Base-by-base conservation (phyloP, 2,329 filamentous ascomycete species). In the Verticillium albo-atrum region DNA sequence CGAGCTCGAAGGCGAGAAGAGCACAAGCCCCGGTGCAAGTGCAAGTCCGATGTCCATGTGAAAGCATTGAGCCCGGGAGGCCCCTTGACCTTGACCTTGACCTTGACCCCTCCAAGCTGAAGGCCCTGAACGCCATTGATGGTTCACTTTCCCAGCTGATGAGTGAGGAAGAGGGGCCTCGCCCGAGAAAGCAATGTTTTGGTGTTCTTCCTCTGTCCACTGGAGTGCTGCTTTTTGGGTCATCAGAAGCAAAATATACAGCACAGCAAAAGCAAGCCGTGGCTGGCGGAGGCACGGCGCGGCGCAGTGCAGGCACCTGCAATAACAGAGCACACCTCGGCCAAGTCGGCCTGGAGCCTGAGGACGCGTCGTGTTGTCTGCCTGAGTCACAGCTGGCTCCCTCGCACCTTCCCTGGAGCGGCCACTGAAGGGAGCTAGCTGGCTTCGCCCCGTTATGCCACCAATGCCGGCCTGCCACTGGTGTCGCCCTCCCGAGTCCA, bases 401-500 rank as follows among this genome's bases (percentile, higher is more conserved):
- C 42, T 50, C 42, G 42, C 42, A 50, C 42, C 42, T 50, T 50
- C 42, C 42, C 42, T 50, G 42, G n/a, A 50, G 6, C 42, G 42
- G 42, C 42, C 42, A 50, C n/a, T n/a, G 42, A 9, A 10, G 7
- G 9, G 42, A 50, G 42, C 42, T 50, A 23, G 14, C 42, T 23
- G 42, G 42, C 42, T 50, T 50, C 42, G 42, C 42, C 42, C 42
- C 42, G 20, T 50, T 50, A 23, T 50, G 20, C 42, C 42, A 50
- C 42, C 42, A 50, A 50, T 50, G 42, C 42, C 42, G 42, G 20
- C 20, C 42, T 50, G 42, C 42, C 42, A 50, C 42, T 50, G 42
- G 42, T 50, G 42, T 20, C 42, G 23, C 26, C 56, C 28, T 37
- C 58, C 62, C 61, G 62, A 60, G 42, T 64, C 61, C 61, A 63